These are phyloP conservation scores for Lachancea dasiensis DNA, from an alignment of 805 yeast species.

Conservation along the genomic window DNA sequence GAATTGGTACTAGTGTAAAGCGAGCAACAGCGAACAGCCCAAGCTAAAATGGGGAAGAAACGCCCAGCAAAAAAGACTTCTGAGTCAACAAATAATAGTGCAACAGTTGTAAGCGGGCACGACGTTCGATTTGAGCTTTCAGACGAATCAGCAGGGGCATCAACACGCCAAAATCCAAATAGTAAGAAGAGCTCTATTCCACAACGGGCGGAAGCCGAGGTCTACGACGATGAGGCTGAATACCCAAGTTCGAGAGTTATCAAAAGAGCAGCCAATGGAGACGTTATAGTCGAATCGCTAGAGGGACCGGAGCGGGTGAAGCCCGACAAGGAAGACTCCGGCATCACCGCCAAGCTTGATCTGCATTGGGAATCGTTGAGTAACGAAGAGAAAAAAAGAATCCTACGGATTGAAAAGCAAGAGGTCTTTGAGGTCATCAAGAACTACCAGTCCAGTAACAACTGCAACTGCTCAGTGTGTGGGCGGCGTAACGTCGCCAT, in stretches of 20 bases:
- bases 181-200: slow-evolving; percentile 12
- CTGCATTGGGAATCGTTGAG: slow-evolving; percentile 59
- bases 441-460: slow-evolving; percentile 44
- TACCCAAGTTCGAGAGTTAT: slow-evolving; percentile 70
- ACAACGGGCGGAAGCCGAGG: slow-evolving; percentile 35
- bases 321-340: neutral
- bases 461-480: slow-evolving; percentile 72
- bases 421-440: slow-evolving; percentile 61
- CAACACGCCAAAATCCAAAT: slow-evolving; percentile 25
- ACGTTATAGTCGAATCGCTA: slow-evolving; percentile 57
- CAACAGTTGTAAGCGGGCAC: slow-evolving; percentile 6
- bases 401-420: slow-evolving; percentile 61
- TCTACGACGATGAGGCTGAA: slow-evolving; percentile 52
- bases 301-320: slow-evolving; percentile 13
- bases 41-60: slow-evolving; percentile 9
- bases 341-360: slow-evolving; percentile 25
- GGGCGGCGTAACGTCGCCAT: slow-evolving; percentile 66
- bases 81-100: slow-evolving; percentile 1
- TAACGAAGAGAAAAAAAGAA: slow-evolving; percentile 51
- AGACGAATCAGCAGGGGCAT: slow-evolving; percentile 8
- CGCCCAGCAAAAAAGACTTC: slow-evolving; percentile 6
- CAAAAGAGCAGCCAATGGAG: slow-evolving; percentile 68
- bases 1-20: neutral
- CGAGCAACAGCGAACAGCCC: neutral
- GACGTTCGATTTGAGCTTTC: slow-evolving; percentile 9